Base-by-base conservation (phyloP, 345 rosid species). In the Sonneratia caseolaris region DNA sequence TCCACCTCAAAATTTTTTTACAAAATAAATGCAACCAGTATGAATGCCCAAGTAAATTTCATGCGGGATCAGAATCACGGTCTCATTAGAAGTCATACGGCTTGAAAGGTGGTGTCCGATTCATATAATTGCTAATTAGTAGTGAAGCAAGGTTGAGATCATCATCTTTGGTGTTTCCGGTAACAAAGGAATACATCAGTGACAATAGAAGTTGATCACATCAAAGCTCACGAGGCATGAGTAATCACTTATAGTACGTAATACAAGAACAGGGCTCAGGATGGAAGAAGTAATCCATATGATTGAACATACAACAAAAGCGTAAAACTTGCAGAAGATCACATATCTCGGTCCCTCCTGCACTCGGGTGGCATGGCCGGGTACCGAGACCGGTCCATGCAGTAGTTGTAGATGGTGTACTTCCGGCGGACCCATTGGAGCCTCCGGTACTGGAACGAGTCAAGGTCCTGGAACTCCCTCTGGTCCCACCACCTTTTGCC, bases 321-420 rank as follows among this genome's bases (percentile, higher is more conserved):
- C 2, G 0, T 47, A 13, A 47, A 47, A 42, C 51, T 47, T 9
- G 15, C 2, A 47, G 38, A 21, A 0, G 51, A 36, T 81, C 66
- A 83, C 7, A 74, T 27, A 76, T 90, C 94, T 3, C 88, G 80
- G 81, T 92, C 92, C 67, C 89, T 77, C 32, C 7, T 37, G 81
- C 86, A 82, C 73, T 82, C 86, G 0, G 75, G 78, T 1, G 86
- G 74, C 67, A 80, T 22, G 0, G 69, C 0, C 35, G 83, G 76
- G 73, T 73, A 80, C 72, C 86, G 64, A 7, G 37, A n/a, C 10
- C 81, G 57, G 56, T 80, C 83, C 3, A 76, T 53, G 78, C 83
- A 82, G 68, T 80, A 80, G 71, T 78, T 80, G 76, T 80, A 78
- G 70, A 82, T 76, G 35, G 83, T 82, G 71, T 47, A 82, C 47